These are phyloP conservation scores for Sporodiniella umbellata DNA, from an alignment of 371 early-diverging fungal genomes.

Conservation along the genomic window DNA sequence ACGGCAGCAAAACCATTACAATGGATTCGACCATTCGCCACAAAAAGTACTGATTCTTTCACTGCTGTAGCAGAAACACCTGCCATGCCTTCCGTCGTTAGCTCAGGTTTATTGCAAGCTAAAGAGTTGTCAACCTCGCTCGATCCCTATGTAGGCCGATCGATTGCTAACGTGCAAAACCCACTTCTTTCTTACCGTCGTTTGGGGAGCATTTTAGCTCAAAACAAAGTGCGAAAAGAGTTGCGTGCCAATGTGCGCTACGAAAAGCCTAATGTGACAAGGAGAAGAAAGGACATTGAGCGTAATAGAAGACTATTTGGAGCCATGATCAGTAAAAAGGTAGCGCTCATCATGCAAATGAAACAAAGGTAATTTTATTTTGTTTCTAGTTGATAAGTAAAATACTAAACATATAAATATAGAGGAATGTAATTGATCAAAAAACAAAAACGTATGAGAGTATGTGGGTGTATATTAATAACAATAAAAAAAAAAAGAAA, in stretches of 20 bases:
- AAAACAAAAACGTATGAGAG: no score
- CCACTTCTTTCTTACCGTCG: slow-evolving; percentile 40
- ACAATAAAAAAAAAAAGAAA: not conserved
- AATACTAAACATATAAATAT: not conserved
- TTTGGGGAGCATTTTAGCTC: slow-evolving; percentile 36
- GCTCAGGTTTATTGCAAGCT: slow-evolving; percentile 16
- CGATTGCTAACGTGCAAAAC: slow-evolving; percentile 39
- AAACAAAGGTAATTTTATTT: slow-evolving; percentile 63
- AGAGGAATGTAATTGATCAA: slow-evolving; percentile 27
- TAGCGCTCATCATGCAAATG: slow-evolving; percentile 60
- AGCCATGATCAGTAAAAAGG: slow-evolving; percentile 54
- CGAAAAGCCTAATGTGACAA: slow-evolving; percentile 54
- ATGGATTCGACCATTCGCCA: slow-evolving; percentile 24
- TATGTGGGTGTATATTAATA: no score
- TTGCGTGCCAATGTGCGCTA: slow-evolving; percentile 44
- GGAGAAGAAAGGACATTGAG: slow-evolving; percentile 49
- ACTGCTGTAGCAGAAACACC: not conserved
- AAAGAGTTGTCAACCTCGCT: slow-evolving; percentile 28
- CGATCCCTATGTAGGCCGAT: slow-evolving; percentile 46
- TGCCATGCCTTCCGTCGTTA: slow-evolving; percentile 20
- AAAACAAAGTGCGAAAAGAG: slow-evolving; percentile 47
- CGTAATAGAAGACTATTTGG: slow-evolving; percentile 48
- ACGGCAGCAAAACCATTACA: slow-evolving; percentile 9
- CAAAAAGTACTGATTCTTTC: no score
- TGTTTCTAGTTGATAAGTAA: no score